A percentile compares a stretch with the other conserved stretches of the same genome.
Conservation (phyloP, 2,329 filamentous ascomycete genomes). For the Aphanoascus verrucosus region DNA sequence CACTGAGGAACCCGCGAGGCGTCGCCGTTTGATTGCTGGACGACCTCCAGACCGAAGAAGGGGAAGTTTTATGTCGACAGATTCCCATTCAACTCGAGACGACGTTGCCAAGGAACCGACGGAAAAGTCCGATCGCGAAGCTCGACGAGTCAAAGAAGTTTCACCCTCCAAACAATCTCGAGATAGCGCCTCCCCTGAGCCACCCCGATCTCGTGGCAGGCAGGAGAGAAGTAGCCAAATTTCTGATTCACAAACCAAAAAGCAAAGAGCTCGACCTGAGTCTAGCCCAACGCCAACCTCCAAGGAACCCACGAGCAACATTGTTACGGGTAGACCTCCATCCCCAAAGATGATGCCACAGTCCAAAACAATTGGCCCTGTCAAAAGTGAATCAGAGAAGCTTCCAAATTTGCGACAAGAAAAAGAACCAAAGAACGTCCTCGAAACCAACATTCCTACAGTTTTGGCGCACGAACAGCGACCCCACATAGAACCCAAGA, state of each 20-base stretch:
- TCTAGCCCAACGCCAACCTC: constrained; percentile 24
- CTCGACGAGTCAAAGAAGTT: constrained; percentile 16
- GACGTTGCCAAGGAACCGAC: constrained; percentile 26
- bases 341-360: constrained; percentile 18
- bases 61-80: constrained; percentile 32
- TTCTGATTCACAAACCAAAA: constrained; percentile 32
- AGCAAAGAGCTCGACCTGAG: constrained; percentile 33
- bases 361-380: constrained; percentile 15
- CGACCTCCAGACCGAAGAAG: constrained; percentile 29
- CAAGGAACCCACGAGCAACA: constrained; percentile 22
- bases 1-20: constrained; percentile 29
- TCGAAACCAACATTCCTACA: not conserved
- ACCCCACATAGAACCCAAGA: not conserved
- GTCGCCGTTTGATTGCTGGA: constrained; percentile 34
- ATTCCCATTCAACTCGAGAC: constrained; percentile 32
- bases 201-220: constrained; percentile 27
- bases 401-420: not conserved
- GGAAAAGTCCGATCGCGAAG: constrained; percentile 22
- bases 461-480: not conserved
- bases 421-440: not conserved
- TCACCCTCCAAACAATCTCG: constrained; percentile 32
- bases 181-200: constrained; percentile 33
- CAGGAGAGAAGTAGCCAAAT: constrained; percentile 25
- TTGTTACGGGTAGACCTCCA: constrained; percentile 16
- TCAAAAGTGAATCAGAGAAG: constrained; percentile 18